Base-by-base conservation (phyloP, 2,329 filamentous ascomycete species). In the Microascus cirrosus region DNA sequence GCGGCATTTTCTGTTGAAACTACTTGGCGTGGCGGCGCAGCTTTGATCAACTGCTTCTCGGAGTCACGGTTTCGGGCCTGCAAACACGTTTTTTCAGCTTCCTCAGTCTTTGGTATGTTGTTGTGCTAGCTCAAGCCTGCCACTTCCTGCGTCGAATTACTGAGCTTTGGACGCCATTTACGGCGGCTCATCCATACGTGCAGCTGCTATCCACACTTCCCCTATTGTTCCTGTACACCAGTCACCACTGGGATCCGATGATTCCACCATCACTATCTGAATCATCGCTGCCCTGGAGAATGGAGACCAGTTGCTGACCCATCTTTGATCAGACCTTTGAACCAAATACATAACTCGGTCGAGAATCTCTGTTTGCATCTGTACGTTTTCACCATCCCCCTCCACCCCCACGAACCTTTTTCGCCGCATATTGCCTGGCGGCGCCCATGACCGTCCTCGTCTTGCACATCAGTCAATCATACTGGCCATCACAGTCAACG, bases 21-120 rank as follows among this genome's bases (percentile, higher is more conserved):
- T 53, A 18, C 56, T 53, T 51, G 56, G 56, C 32, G 56, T 57
- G 56, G 34, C 32, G 56, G 56, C 48, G 52, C 53, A 58, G 34
- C 48, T 50, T 53, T 54, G 35, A 8, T 39, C 51, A 53, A 39
- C 36, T 58, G 56, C 56, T 54, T 54, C 22, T 57, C 34, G 55
- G 55, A 57, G 55, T 57, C 55, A 52, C 55, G 55, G 55, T 57
- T 52, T 57, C 34, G 39, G 55, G 8, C 39, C 48, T 25, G 55
- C 42, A 52, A 52, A 57, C 50, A 53, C 39, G n/a, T 24, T 53
- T 32, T 55, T 39, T 58, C 52, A 36, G 45, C 45, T 50, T 22
- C 22, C 24, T 24, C 6, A 22, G n/a, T 24, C n/a, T 50, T 12
- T 50, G 20, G 51, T 25, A 50, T 28, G 25, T 45, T 52, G 42